Percentiles rank a stretch among this genome's conserved stretches.
Conservation (phyloP, 805 yeast genomes). For the Wickerhamomyces rabaulensis region DNA sequence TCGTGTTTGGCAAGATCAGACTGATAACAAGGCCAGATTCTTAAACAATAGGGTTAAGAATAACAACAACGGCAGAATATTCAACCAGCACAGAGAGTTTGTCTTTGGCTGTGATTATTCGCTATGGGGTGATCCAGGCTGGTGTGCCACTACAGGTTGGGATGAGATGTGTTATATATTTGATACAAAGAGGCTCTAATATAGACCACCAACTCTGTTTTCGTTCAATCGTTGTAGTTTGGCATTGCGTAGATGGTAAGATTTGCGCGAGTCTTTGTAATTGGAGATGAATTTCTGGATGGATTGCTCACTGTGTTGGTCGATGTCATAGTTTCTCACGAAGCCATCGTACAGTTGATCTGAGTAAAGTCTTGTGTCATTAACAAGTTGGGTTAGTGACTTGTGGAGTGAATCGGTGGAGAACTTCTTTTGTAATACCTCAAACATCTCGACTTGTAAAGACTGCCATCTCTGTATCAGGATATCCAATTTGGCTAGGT, state of each 20-base stretch:
- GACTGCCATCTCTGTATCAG: conserved; percentile 30
- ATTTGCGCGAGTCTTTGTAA: conserved; percentile 36
- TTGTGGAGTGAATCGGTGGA: conserved; percentile 29
- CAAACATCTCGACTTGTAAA: conserved; percentile 29
- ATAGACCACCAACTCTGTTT: conserved; percentile 20
- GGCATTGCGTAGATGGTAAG: conserved; percentile 41
- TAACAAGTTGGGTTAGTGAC: conserved; percentile 25
- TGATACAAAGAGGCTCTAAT: conserved; percentile 50
- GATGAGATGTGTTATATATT: conserved; percentile 92
- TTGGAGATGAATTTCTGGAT: conserved; percentile 32
- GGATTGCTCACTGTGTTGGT: conserved; percentile 25
- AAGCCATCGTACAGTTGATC: conserved; percentile 31
- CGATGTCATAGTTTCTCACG: conserved; percentile 15
- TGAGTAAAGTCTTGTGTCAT: conserved; percentile 28
- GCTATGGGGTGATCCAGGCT: conserved; percentile 94
- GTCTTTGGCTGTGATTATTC: conserved; percentile 94
- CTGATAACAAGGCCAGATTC: conserved; percentile 51
- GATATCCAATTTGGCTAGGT: conserved; percentile 3
- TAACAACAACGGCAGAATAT: conserved; percentile 49
- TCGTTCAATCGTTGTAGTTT: conserved; percentile 41
- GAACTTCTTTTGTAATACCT: conserved; percentile 28
- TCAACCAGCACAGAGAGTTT: conserved; percentile 77
- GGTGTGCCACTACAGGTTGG: conserved; percentile 95
- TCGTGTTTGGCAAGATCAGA: conserved; percentile 75
- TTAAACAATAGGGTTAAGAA: conserved; percentile 40